phyloP scores from a whole-genome alignment of 768 basidiomycete species.

The Artomyces pyxidatus region DNA sequence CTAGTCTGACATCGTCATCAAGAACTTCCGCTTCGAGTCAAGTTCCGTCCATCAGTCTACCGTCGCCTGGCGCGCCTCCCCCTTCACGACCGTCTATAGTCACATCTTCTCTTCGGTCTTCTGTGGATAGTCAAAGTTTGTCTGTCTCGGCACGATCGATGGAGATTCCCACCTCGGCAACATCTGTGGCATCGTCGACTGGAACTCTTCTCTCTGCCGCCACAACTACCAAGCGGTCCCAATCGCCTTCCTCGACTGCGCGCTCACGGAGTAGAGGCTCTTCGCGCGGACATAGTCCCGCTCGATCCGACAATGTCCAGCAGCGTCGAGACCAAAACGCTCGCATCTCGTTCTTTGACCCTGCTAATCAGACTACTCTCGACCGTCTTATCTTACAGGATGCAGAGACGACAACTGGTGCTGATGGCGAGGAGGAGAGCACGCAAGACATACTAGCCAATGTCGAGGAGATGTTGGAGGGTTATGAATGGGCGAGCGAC shows the following conservation, averaged over 20 bases:
- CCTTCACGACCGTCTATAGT: slow-evolving; percentile 12
- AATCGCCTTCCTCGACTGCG: slow-evolving; percentile 8
- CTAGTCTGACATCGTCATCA: not conserved
- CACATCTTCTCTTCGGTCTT: slow-evolving; percentile 7
- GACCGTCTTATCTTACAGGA: slow-evolving; percentile 56
- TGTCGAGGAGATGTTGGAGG: slow-evolving; percentile 98
- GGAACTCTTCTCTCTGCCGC: not conserved
- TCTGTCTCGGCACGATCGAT: slow-evolving; percentile 9
- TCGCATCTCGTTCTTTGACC: slow-evolving; percentile 78
- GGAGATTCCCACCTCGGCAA: slow-evolving; percentile 10
- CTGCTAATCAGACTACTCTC: slow-evolving; percentile 62
- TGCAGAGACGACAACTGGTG: slow-evolving; percentile 17
- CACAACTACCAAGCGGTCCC: slow-evolving; percentile 3
- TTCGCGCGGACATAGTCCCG: slow-evolving; percentile 4
- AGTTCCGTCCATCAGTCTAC: not conserved
- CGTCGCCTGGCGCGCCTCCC: slow-evolving; percentile 12
- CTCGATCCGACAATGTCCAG: slow-evolving; percentile 24
- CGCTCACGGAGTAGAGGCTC: not conserved
- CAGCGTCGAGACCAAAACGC: slow-evolving; percentile 55
- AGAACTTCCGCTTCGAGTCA: not conserved
- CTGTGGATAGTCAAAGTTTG: slow-evolving; percentile 1
- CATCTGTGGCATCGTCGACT: slow-evolving; percentile 2
- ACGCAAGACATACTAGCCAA: slow-evolving; percentile 78
- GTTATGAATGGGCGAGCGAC: slow-evolving; percentile 93
- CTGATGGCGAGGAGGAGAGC: slow-evolving; percentile 52